A percentile compares a stretch with the other conserved stretches of the same genome.
Conservation (phyloP, 768 basidiomycete genomes). For the Boletus rex-veris region DNA sequence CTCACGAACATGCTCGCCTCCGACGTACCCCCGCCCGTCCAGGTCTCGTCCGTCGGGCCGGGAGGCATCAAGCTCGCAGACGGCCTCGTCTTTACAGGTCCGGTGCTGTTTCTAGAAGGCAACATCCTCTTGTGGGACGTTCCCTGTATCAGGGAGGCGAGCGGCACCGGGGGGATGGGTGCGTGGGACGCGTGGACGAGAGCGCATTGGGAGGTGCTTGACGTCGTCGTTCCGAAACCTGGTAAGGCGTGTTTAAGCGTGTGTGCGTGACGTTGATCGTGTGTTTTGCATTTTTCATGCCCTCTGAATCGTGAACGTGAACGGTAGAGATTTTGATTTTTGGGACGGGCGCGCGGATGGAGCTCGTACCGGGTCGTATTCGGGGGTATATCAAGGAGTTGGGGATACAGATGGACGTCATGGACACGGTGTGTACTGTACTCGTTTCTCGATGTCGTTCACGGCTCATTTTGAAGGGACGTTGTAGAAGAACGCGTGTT, state of each 20-base stretch:
- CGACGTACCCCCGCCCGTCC: conserved; percentile 64
- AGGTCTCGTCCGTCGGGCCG: conserved; percentile 62
- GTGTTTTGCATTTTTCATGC: background rate
- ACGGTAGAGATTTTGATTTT: conserved; percentile 79
- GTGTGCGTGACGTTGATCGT: background rate
- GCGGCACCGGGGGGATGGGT: conserved; percentile 9
- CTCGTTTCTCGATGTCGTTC: background rate
- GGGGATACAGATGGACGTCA: conserved; percentile 86
- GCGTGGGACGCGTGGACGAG: conserved; percentile 68
- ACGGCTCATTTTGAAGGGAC: background rate
- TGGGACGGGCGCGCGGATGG: conserved; percentile 74
- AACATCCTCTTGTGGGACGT: conserved; percentile 91
- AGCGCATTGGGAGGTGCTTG: conserved; percentile 77
- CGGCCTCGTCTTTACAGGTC: conserved; percentile 71
- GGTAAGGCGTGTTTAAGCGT: conserved; percentile 44
- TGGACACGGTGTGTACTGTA: conserved; percentile 62
- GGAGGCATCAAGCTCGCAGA: conserved; percentile 70
- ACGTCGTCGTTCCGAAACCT: conserved; percentile 78
- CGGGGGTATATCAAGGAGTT: conserved; percentile 64
- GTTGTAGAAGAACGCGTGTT: conserved; percentile 80
- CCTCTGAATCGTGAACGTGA: background rate
- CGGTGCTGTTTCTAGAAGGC: conserved; percentile 83
- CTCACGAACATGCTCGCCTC: conserved; percentile 74
- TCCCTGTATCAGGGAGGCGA: conserved; percentile 28
- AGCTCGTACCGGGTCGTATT: conserved; percentile 66